These are phyloP conservation scores for Porcisia deanei DNA, from an alignment of 208 protist genomes.

Conservation along the genomic window DNA sequence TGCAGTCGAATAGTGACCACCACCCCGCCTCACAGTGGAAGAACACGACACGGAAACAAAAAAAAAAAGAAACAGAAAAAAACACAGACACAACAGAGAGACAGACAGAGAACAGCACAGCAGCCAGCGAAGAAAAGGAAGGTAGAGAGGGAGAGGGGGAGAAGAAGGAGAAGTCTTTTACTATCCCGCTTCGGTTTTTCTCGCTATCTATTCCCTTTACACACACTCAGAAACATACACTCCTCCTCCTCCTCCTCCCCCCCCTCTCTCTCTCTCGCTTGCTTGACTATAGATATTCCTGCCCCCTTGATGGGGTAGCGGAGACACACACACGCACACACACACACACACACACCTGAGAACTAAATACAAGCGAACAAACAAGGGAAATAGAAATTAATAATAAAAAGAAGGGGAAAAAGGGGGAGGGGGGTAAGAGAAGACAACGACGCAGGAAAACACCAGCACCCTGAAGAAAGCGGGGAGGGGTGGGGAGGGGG, in stretches of 20 bases:
- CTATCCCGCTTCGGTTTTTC: no score
- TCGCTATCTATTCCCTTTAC: no score
- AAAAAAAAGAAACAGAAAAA: neutral
- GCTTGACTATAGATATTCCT: no score
- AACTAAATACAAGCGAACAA: neutral
- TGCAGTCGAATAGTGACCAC: no score
- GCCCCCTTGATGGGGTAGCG: no score
- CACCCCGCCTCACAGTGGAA: no score
- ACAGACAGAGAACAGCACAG: no score
- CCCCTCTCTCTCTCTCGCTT: no score
- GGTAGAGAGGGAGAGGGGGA: neutral
- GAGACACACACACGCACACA: no score
- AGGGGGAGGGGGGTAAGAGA: neutral
- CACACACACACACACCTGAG: neutral
- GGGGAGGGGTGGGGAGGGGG: neutral
- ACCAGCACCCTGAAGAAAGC: neutral
- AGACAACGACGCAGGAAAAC: neutral
- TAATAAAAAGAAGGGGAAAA: neutral
- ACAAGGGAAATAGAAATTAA: neutral
- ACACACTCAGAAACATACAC: no score
- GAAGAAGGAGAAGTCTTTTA: neutral
- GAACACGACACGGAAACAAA: conserved; percentile 3
- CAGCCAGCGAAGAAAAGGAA: neutral
- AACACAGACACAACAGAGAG: neutral
- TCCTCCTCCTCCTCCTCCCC: no score